Percentiles rank a stretch among this genome's conserved stretches.
These are phyloP conservation scores for Neocucurbitaria cava DNA, from an alignment of 2,329 filamentous ascomycete species.

Conservation along the genomic window DNA sequence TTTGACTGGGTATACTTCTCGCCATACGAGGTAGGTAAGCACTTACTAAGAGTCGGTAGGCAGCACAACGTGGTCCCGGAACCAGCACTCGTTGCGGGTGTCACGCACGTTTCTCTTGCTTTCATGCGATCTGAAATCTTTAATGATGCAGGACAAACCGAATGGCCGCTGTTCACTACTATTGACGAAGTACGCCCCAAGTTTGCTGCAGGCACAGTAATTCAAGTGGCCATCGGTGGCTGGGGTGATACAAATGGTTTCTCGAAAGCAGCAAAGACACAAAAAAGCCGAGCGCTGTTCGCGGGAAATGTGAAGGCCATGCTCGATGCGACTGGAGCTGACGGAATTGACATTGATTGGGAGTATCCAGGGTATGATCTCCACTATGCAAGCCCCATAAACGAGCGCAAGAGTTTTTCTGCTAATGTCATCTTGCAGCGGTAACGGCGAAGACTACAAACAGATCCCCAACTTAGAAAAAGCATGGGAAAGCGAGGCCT, in stretches of 20 bases:
- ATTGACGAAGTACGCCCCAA: conserved; percentile 42
- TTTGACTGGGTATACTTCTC: conserved; percentile 11
- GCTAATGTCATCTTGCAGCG: conserved; percentile 43
- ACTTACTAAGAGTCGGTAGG: conserved; percentile 12
- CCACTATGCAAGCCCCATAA: not conserved
- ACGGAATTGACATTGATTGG: conserved; percentile 73
- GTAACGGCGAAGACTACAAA: conserved; percentile 74
- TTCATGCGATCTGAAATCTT: conserved; percentile 41
- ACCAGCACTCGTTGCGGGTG: conserved; percentile 13
- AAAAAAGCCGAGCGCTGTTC: conserved; percentile 59
- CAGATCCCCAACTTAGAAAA: conserved; percentile 65
- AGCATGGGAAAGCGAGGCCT: conserved; percentile 66
- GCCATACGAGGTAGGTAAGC: not conserved
- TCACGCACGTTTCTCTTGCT: conserved; percentile 40
- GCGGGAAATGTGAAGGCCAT: conserved; percentile 69
- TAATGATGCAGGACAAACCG: conserved; percentile 25
- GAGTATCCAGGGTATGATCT: conserved; percentile 56
- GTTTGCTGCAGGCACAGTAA: conserved; percentile 47
- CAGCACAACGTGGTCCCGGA: conserved; percentile 39
- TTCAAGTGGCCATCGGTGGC: conserved; percentile 73
- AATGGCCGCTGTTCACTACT: conserved; percentile 38
- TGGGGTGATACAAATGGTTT: conserved; percentile 75
- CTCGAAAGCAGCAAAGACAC: conserved; percentile 61
- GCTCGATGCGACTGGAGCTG: conserved; percentile 65
- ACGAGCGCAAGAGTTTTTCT: not conserved